Conservation (phyloP, 805 yeast genomes). For the Pichia californica region DNA sequence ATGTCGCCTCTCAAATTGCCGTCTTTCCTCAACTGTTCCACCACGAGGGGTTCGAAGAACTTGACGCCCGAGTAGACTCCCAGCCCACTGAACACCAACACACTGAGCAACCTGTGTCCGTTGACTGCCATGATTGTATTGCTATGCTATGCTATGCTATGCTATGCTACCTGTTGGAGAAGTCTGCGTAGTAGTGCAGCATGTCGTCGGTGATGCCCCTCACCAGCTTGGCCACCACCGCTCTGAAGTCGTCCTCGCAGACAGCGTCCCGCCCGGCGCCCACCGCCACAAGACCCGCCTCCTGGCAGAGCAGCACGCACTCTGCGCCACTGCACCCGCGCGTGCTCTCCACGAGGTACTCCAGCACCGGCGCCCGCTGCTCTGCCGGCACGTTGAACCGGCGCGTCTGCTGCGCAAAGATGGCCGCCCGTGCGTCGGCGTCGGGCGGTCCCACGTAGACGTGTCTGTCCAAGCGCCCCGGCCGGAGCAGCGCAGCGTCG, state of each 20-base stretch:
- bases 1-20: constrained; percentile 60
- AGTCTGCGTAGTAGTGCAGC: constrained; percentile 65
- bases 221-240: constrained; percentile 62
- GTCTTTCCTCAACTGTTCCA: constrained; percentile 60
- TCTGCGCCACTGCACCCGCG: constrained; percentile 98
- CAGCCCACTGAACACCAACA: constrained; percentile 24
- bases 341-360: constrained; percentile 51
- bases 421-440: too few relatives aligned
- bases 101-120: constrained; percentile 18
- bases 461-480: constrained; percentile 92
- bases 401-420: too few relatives aligned
- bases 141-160: too few relatives aligned
- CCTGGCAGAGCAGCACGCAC: constrained; percentile 84
- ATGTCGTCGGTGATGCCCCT: constrained; percentile 81
- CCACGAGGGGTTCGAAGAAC: constrained; percentile 69
- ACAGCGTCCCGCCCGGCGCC: constrained; percentile 37
- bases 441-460: constrained; percentile 94
- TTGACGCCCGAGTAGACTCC: constrained; percentile 51
- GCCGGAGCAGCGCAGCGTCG: constrained; percentile 88
- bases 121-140: constrained; percentile 9
- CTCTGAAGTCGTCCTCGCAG: constrained; percentile 42
- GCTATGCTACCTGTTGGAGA: too few relatives aligned
- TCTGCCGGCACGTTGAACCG: too few relatives aligned
- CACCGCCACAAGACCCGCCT: constrained; percentile 91
- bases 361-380: constrained; percentile 30